Percentiles rank a stretch among this genome's conserved stretches.
These are phyloP conservation scores for Claviceps sp. DNA, from an alignment of 2,329 filamentous ascomycete species.

Conservation along the genomic window DNA sequence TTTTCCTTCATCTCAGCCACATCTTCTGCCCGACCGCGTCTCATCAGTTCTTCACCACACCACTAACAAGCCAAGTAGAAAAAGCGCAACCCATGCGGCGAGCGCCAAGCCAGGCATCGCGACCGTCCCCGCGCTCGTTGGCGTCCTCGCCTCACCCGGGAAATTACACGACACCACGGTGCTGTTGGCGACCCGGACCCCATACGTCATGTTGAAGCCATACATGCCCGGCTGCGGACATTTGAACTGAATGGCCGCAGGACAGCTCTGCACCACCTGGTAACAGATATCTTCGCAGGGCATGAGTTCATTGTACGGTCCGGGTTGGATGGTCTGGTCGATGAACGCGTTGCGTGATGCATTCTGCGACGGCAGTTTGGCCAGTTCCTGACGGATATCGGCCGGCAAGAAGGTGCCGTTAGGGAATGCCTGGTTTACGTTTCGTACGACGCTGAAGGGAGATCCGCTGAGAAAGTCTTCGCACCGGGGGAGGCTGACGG, in stretches of 20 bases:
- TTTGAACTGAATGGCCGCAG: conserved; percentile 57
- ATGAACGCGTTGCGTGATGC: conserved; percentile 59
- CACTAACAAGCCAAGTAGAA: not conserved
- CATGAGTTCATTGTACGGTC: conserved; percentile 86
- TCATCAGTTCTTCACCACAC: not conserved
- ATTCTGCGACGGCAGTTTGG: conserved; percentile 15
- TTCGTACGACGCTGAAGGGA: conserved; percentile 40
- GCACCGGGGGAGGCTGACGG: conserved; percentile 83
- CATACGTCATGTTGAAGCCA: conserved; percentile 25
- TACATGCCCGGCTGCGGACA: conserved; percentile 45
- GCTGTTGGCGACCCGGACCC: conserved; percentile 12
- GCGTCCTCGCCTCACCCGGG: conserved; percentile 23
- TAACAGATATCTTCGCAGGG: conserved; percentile 86
- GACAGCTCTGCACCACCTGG: conserved; percentile 73
- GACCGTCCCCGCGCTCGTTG: conserved; percentile 8
- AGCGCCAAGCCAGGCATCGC: conserved; percentile 9
- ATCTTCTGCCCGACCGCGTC: not conserved
- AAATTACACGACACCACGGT: conserved; percentile 23
- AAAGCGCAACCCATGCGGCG: not conserved
- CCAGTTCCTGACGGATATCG: conserved; percentile 14
- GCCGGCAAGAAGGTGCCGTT: conserved; percentile 47
- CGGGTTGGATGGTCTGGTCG: conserved; percentile 58
- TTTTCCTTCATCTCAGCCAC: not conserved
- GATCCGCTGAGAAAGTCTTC: conserved; percentile 57
- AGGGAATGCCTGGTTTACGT: conserved; percentile 55